Conservation (phyloP, 108 stramenopile genomes). For the Cyclostephanos tholiformis region DNA sequence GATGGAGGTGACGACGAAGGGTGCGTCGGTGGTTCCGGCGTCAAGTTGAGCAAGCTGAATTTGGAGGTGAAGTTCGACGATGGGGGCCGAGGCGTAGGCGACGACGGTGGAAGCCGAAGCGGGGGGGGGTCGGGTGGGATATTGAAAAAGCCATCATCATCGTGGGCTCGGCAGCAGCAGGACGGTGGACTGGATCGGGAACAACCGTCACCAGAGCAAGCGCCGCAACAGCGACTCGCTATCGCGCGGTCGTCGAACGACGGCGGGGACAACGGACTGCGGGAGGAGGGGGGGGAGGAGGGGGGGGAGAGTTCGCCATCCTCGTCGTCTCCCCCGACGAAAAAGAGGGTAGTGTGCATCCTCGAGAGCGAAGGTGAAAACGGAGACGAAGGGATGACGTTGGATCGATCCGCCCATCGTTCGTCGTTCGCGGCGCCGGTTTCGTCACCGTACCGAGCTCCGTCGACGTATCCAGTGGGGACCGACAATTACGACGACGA, state of each 20-base stretch:
- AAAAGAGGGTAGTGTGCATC: conserved; percentile 18
- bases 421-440: background rate
- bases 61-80: conserved; percentile 30
- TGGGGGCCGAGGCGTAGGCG: background rate
- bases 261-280: background rate
- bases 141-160: background rate
- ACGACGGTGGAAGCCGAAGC: background rate
- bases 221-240: background rate
- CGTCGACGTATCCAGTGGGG: background rate
- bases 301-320: too few species aligned
- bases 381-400: background rate
- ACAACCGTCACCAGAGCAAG: background rate
- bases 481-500: background rate
- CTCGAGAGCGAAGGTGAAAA: background rate
- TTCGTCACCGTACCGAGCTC: background rate
- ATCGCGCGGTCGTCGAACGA: conserved; percentile 1
- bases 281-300: background rate
- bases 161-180: background rate
- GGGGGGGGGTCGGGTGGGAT: background rate
- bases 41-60: conserved; percentile 22
- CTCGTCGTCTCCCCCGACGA: background rate
- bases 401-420: background rate
- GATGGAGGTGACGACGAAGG: background rate
- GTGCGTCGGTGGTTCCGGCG: conserved; percentile 1
- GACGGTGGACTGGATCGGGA: background rate